Percentiles rank a stretch among this genome's conserved stretches.
phyloP scores from a whole-genome alignment of 805 yeast genomes.

The Yarrowia porcina region DNA sequence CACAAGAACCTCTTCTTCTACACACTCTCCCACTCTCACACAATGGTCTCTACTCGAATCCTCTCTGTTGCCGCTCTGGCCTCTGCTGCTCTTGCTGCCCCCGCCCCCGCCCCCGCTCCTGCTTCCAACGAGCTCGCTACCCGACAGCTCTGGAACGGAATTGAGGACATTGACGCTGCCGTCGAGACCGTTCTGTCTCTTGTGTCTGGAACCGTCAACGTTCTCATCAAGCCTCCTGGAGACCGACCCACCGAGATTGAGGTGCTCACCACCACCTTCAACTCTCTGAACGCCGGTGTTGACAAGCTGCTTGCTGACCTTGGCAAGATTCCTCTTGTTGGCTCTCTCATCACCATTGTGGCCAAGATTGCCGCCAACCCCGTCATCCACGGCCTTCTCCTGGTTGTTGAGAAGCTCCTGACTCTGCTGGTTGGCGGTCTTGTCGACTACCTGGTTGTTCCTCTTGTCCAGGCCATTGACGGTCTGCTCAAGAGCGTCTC shows the following conservation, averaged over 20 bases:
- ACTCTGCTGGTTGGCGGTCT: slow-evolving; percentile 20
- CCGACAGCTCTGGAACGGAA: slow-evolving; percentile 10
- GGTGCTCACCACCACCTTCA: slow-evolving; percentile 2
- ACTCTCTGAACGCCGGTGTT: slow-evolving; percentile 10
- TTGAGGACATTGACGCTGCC: slow-evolving; percentile 3
- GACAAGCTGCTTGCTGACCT: slow-evolving; percentile 21
- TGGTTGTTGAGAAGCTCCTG: slow-evolving; percentile 9
- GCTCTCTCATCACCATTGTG: neutral
- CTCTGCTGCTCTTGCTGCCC: slow-evolving; percentile 12
- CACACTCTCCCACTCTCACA: neutral
- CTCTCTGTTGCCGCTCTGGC: neutral
- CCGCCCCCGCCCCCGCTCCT: slow-evolving; percentile 20
- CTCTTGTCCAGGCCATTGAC: slow-evolving; percentile 25
- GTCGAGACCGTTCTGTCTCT: slow-evolving; percentile 12
- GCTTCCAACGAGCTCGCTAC: neutral
- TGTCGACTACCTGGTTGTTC: slow-evolving; percentile 20
- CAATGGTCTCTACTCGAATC: slow-evolving; percentile 18
- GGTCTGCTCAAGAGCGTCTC: slow-evolving; percentile 12
- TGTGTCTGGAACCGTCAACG: slow-evolving; percentile 4
- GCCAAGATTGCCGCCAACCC: slow-evolving; percentile 19
- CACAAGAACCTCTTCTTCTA: neutral
- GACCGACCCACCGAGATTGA: slow-evolving; percentile 7
- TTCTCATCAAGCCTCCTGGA: slow-evolving; percentile 25
- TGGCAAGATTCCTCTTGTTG: slow-evolving; percentile 4
- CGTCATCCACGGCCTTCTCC: slow-evolving; percentile 14